Conservation (phyloP, 495 filamentous ascomycete genomes). For the Penicillium pulvis region DNA sequence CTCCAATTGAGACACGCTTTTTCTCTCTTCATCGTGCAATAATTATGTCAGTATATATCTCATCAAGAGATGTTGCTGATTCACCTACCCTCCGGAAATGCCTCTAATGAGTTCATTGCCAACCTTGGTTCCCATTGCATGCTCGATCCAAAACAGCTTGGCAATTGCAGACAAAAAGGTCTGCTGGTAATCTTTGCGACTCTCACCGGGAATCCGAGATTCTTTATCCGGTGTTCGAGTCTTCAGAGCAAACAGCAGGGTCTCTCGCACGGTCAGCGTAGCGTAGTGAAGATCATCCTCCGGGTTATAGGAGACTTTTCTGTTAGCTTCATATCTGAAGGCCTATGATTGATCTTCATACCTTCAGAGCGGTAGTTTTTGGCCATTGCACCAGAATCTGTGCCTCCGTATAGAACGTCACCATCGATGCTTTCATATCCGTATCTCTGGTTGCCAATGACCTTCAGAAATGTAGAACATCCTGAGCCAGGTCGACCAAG, state of each 20-base stretch:
- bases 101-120: slow-evolving; percentile 68
- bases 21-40: slow-evolving; percentile 47
- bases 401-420: slow-evolving; percentile 66
- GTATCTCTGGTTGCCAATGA: slow-evolving; percentile 64
- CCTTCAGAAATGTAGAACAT: slow-evolving; percentile 72
- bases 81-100: slow-evolving; percentile 59
- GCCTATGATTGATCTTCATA: slow-evolving; percentile 3
- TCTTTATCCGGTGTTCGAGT: slow-evolving; percentile 66
- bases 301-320: slow-evolving; percentile 60
- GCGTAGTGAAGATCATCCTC: slow-evolving; percentile 80
- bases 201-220: slow-evolving; percentile 60
- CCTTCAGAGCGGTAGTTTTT: slow-evolving; percentile 66
- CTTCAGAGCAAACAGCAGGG: slow-evolving; percentile 69
- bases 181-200: slow-evolving; percentile 60
- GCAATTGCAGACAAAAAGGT: slow-evolving; percentile 71
- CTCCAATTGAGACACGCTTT: slow-evolving; percentile 71
- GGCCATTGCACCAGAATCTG: slow-evolving; percentile 59
- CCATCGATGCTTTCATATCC: slow-evolving; percentile 65
- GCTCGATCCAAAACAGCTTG: slow-evolving; percentile 78
- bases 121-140: slow-evolving; percentile 66
- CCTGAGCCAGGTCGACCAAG: slow-evolving; percentile 72
- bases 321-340: neutral
- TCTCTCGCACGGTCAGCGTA: slow-evolving; percentile 69
- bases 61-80: neutral
- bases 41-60: neutral